Percentiles rank a stretch among this genome's conserved stretches.
These are phyloP conservation scores for Penicilliopsis zonata DNA, from an alignment of 495 filamentous ascomycete genomes.

Conservation along the genomic window DNA sequence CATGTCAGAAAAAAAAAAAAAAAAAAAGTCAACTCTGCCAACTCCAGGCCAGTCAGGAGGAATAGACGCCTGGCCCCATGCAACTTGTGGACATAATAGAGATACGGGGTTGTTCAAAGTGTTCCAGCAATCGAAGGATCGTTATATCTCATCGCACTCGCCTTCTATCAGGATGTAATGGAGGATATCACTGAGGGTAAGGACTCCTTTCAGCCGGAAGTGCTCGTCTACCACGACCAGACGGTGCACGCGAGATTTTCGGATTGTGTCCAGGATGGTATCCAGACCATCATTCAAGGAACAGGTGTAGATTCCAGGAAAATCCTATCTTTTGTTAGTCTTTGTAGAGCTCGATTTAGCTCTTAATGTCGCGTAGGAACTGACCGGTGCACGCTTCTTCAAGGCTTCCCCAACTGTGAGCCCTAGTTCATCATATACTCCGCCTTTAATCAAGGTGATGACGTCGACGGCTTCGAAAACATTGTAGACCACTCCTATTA, in stretches of 20 bases:
- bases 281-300: constrained; percentile 82
- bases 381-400: constrained; percentile 68
- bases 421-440: constrained; percentile 80
- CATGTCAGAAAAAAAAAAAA: not conserved
- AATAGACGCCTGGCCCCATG: no score
- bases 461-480: constrained; percentile 98
- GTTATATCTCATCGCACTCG: constrained; percentile 40
- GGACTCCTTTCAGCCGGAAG: constrained; percentile 71
- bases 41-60: no score
- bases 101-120: no score
- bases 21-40: no score
- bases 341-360: not conserved
- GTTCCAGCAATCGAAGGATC: no score
- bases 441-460: constrained; percentile 88
- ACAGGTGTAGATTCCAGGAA: constrained; percentile 94
- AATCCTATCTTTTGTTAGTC: constrained; percentile 47
- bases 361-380: constrained; percentile 5
- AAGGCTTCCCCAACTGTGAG: constrained; percentile 84
- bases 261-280: constrained; percentile 93
- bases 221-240: constrained; percentile 86
- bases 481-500: constrained; percentile 65
- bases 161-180: constrained; percentile 87
- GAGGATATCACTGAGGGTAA: constrained; percentile 92
- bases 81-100: no score
- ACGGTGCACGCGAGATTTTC: constrained; percentile 85